phyloP scores from a whole-genome alignment of 2,329 filamentous ascomycete species.

The Exophiala calicioides region DNA sequence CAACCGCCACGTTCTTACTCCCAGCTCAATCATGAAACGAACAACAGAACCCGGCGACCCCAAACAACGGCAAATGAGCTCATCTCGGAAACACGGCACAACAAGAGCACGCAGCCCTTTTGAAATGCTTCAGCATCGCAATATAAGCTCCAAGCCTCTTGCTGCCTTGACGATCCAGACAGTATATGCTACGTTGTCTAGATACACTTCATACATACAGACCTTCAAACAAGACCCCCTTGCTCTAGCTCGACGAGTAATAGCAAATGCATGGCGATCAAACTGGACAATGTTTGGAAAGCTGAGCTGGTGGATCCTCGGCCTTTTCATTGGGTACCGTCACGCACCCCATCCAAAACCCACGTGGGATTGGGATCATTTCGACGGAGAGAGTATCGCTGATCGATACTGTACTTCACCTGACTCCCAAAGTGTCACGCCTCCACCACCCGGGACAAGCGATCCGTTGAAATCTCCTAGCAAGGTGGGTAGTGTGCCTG shows the following conservation, averaged over 20 bases:
- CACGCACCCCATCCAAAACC: constrained; percentile 10
- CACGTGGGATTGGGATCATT: constrained; percentile 26
- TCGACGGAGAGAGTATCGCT: constrained; percentile 30
- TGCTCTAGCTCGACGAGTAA: constrained; percentile 35
- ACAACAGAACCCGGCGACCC: neutral
- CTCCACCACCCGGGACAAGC: too few relatives aligned
- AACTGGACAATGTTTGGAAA: constrained; percentile 36
- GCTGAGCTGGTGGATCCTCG: constrained; percentile 41
- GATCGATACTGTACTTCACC: constrained; percentile 12
- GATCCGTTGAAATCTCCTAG: too few relatives aligned
- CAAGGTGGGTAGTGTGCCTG: too few relatives aligned
- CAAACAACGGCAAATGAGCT: neutral
- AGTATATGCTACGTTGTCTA: constrained; percentile 31
- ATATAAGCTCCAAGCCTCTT: constrained; percentile 24
- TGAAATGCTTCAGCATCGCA: constrained; percentile 27
- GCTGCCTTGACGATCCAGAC: constrained; percentile 29
- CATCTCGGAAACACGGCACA: constrained; percentile 5
- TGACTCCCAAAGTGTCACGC: too few relatives aligned
- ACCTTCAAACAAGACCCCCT: constrained; percentile 28
- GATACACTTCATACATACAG: constrained; percentile 28
- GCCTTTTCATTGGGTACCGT: constrained; percentile 34
- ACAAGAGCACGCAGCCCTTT: constrained; percentile 12
- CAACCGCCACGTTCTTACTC: neutral
- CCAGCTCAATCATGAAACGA: constrained; percentile 4
- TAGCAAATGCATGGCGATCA: constrained; percentile 38